Evolutionary conservation across 805 yeast species (phyloP), one percentile per base, ranked within the genome.

Genomic region (Monosporozyma solicola): DNA sequence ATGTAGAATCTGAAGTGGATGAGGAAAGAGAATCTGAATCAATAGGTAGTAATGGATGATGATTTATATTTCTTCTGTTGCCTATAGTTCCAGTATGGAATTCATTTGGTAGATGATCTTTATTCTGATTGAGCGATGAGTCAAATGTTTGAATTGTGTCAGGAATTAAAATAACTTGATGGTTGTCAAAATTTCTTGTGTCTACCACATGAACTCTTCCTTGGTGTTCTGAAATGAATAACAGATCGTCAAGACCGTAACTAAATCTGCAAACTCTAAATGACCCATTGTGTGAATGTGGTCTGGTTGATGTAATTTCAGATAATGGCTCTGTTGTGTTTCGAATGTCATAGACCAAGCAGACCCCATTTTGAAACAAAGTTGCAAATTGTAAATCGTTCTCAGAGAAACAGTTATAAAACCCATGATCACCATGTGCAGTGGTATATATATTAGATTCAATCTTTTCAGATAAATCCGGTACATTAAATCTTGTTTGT

Each of bases 181-280:
- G 92, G 59, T 85, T 82, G 54, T 76, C 72, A 58, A 82, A 79
- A 61, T 85, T 80, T 56, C 96, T 78, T 27, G 89, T 76, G 65
- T 91, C 97, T 29, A 91, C 73, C 53, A 90, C 73, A 69, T 91
- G 98, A 3, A 91, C 86, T 51, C 96, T 75, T 0, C 95, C 95
- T 51, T 82, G 85, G 60, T 91, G 96, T 65, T 91, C 97, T 51
- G 85, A 78, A 2, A 91, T 75, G 51, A 86, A 79, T 53, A 91
- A 71, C 54, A 89, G 68, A 67, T 91, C 96, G 60, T 85, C 91
- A 15, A 85, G 73, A 3, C 87, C 84, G 39, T 77, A 73, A 25
- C 86, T 74, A 58, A 80, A 83, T 63, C 82, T 82, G 52, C 76
- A 66, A 55, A 84, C 81, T 55, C 94, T 72, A 62, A 85, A 84